Evolutionary conservation across 805 yeast genomes (phyloP).

Genomic region (Saccharomycopsis babjevae): DNA sequence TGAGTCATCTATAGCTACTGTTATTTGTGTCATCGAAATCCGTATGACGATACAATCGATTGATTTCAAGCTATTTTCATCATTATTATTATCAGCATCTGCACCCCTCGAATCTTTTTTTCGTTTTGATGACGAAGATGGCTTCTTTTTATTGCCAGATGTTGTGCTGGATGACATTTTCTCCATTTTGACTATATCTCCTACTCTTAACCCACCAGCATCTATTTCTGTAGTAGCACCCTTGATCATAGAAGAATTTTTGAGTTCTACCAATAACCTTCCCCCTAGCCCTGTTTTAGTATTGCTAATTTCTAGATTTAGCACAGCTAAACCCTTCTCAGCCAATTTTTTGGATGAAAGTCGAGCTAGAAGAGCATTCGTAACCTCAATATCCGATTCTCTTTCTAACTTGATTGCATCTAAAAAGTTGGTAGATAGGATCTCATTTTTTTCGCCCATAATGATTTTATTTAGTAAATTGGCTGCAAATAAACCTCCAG

Average conservation of each 20-base stretch:
- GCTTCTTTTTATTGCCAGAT: conserved; percentile 14
- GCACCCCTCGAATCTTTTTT: conserved; percentile 24
- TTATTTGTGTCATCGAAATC: conserved; percentile 36
- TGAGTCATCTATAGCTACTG: conserved; percentile 42
- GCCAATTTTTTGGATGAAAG: conserved; percentile 59
- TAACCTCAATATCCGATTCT: conserved; percentile 41
- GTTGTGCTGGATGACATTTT: conserved; percentile 28
- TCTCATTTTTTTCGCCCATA: conserved; percentile 1
- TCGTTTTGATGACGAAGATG: conserved; percentile 18
- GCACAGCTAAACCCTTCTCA: conserved; percentile 61
- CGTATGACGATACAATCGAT: conserved; percentile 61
- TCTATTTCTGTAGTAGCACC: conserved; percentile 30
- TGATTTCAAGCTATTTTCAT: conserved; percentile 10
- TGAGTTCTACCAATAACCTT: conserved; percentile 53
- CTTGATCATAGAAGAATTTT: conserved; percentile 37
- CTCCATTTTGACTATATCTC: conserved; percentile 66
- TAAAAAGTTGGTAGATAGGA: conserved; percentile 30
- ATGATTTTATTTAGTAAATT: neutral
- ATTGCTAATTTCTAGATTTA: conserved; percentile 51
- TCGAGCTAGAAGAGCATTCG: conserved; percentile 33
- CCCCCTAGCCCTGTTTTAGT: conserved; percentile 77
- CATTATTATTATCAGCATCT: conserved; percentile 10
- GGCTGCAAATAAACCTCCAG: neutral
- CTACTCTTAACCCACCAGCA: conserved; percentile 49
- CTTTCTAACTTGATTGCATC: conserved; percentile 38